A percentile compares a stretch with the other conserved stretches of the same genome.
Evolutionary conservation across 805 yeast species (phyloP).

Genomic region (Pichia occidentalis): DNA sequence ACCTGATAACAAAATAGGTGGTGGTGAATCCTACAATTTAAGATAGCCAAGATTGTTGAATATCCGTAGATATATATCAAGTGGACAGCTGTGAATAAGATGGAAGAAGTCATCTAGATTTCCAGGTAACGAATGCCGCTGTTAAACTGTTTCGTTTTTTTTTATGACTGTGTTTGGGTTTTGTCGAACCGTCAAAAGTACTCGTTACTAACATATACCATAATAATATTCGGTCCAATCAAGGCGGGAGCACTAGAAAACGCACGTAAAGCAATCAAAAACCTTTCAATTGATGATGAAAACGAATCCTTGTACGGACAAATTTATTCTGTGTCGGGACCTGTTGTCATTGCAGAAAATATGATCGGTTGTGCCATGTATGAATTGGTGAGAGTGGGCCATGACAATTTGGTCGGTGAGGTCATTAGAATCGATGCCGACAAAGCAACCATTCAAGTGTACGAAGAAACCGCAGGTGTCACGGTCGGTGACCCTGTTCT

Average conservation of each 20-base stretch:
- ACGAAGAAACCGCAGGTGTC: slow-evolving; percentile 98
- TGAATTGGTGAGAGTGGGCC: slow-evolving; percentile 97
- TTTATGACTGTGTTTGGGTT: no score
- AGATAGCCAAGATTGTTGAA: no score
- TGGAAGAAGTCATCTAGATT: no score
- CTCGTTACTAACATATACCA: no score
- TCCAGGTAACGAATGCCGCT: no score
- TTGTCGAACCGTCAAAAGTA: no score
- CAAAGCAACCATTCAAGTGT: slow-evolving; percentile 97
- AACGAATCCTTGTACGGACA: slow-evolving; percentile 79
- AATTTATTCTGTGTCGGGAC: slow-evolving; percentile 95
- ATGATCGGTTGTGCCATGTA: slow-evolving; percentile 99
- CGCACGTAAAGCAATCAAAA: slow-evolving; percentile 90
- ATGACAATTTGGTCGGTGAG: slow-evolving; percentile 94
- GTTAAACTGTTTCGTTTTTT: no score
- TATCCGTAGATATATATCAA: no score
- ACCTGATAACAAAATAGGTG: no score
- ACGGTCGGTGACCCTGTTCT: slow-evolving; percentile 98
- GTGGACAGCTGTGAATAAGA: no score
- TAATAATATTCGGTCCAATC: no score
- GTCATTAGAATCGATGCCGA: slow-evolving; percentile 95
- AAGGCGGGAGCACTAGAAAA: slow-evolving; percentile 97
- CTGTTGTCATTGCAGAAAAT: slow-evolving; percentile 95
- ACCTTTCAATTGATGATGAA: slow-evolving; percentile 73
- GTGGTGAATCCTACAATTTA: no score